Evolutionary conservation across 2,329 filamentous ascomycete species (phyloP), one percentile per base, ranked within the genome.

Genomic region (Fusarium verrucosum): DNA sequence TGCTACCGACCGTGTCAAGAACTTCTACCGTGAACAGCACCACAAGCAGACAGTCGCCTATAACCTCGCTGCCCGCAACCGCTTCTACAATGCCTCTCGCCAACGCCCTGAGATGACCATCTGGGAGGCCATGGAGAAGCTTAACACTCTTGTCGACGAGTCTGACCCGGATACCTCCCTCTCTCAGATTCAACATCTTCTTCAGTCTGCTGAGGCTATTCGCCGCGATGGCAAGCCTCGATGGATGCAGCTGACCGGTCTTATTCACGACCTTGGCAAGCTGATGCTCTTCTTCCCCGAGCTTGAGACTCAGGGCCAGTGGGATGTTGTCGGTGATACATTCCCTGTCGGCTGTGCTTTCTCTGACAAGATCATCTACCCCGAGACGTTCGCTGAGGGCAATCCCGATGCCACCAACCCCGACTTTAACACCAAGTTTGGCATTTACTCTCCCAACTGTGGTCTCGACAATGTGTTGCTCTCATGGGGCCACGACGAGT

Each of bases 81-180:
- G 77, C 43, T 80, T 80, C 71, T 66, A 88, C 76, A 83, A 83
- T 65, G 85, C 88, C 61, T 85, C 85, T 3, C 87, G 90, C 17
- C 73, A 72, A 36, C 80, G 83, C 50, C 87, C 89, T 16, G 84
- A 90, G 76, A 92, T 96, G 91, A 90, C 89, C 62, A 84, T 96
- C 75, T 96, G 92, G 93, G 83, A 96, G 76, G 93, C 93, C 19
- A 95, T 96, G 80, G 92, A 96, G 85, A 94, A 92, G 79, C 89
- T 96, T 73, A 92, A 96, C 84, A 92, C 90, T 0, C 85, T 96
- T 49, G 91, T 96, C 76, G 93, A 97, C 79, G 91, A 96, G 78
- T 93, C 89, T 19, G 93, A 97, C 80, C 93, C 93, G 2, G 92
- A 97, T 80, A 96, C 93, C 41, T 87, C 86, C 43, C 88, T 97